These are phyloP conservation scores for Rhodocollybia butyracea DNA, from an alignment of 768 basidiomycete genomes.

Conservation along the genomic window DNA sequence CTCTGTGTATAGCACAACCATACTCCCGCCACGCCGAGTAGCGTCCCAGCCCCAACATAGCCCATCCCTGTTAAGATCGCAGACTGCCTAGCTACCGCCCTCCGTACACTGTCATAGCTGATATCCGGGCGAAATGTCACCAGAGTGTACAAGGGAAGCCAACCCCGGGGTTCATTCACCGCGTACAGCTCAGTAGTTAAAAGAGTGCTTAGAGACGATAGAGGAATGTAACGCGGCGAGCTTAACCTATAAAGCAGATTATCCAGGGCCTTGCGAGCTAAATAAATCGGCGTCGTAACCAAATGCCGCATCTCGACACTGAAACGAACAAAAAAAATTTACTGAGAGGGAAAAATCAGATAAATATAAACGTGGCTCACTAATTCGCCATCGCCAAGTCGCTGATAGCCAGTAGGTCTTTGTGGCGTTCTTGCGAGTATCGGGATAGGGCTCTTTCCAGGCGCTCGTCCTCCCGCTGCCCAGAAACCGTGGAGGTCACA, in stretches of 20 bases:
- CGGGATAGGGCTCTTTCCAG: conserved; percentile 65
- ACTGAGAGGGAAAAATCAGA: conserved; percentile 15
- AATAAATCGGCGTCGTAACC: conserved; percentile 78
- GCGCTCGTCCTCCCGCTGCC: conserved; percentile 46
- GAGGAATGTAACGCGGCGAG: conserved; percentile 42
- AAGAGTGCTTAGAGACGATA: conserved; percentile 42
- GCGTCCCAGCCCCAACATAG: conserved; percentile 40
- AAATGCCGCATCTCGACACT: conserved; percentile 95
- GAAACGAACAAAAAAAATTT: conserved; percentile 20
- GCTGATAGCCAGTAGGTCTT: conserved; percentile 87
- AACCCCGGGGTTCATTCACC: conserved; percentile 59
- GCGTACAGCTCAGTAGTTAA: conserved; percentile 57
- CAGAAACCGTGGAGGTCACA: conserved; percentile 47
- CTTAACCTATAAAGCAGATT: conserved; percentile 66
- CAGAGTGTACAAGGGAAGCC: conserved; percentile 96
- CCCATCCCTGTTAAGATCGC: conserved; percentile 50
- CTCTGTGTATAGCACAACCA: conserved; percentile 23
- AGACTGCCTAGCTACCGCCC: conserved; percentile 69
- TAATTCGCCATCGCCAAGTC: conserved; percentile 96
- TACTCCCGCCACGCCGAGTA: conserved; percentile 40
- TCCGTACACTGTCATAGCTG: conserved; percentile 78
- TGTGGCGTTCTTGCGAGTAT: conserved; percentile 81
- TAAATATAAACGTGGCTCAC: conserved; percentile 48
- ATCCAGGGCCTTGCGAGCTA: conserved; percentile 78
- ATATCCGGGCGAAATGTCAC: conserved; percentile 97